Conservation (phyloP, 2,329 filamentous ascomycete genomes). For the Metarhizium anisopliae region DNA sequence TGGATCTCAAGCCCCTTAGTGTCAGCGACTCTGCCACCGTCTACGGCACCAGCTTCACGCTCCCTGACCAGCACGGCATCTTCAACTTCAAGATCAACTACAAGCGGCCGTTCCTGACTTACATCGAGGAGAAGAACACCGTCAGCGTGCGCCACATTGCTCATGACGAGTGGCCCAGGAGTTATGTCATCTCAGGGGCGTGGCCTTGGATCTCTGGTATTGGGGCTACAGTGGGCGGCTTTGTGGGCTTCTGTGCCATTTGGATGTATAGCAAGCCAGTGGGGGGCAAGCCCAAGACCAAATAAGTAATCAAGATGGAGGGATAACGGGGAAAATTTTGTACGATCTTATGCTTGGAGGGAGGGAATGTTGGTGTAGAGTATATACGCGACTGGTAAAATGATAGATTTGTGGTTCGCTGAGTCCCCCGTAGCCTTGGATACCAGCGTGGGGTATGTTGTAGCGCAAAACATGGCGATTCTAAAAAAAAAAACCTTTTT, state of each 20-base stretch:
- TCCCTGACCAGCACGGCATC: conserved; percentile 96
- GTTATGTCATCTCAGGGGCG: conserved; percentile 79
- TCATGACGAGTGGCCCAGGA: conserved; percentile 92
- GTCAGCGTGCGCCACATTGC: conserved; percentile 95
- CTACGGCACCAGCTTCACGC: conserved; percentile 66
- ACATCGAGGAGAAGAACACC: conserved; percentile 86
- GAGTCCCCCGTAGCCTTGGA: too few relatives aligned
- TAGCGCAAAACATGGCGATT: too few relatives aligned
- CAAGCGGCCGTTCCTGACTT: conserved; percentile 85
- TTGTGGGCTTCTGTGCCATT: conserved; percentile 72
- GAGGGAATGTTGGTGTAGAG: not conserved
- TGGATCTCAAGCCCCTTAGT: conserved; percentile 52
- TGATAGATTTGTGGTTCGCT: not conserved
- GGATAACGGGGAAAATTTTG: not conserved
- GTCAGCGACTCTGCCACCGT: conserved; percentile 58
- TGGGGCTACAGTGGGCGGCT: conserved; percentile 72
- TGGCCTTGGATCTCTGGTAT: conserved; percentile 95
- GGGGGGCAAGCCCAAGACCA: conserved; percentile 16
- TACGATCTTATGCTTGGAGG: conserved; percentile 1
- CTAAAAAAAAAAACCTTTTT: too few relatives aligned
- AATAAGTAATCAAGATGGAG: conserved; percentile 17
- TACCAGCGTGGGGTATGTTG: too few relatives aligned
- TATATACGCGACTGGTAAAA: not conserved
- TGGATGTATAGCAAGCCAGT: conserved; percentile 68
- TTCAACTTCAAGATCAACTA: conserved; percentile 98